Conservation (phyloP, 805 yeast genomes). For the Ogataea pini region DNA sequence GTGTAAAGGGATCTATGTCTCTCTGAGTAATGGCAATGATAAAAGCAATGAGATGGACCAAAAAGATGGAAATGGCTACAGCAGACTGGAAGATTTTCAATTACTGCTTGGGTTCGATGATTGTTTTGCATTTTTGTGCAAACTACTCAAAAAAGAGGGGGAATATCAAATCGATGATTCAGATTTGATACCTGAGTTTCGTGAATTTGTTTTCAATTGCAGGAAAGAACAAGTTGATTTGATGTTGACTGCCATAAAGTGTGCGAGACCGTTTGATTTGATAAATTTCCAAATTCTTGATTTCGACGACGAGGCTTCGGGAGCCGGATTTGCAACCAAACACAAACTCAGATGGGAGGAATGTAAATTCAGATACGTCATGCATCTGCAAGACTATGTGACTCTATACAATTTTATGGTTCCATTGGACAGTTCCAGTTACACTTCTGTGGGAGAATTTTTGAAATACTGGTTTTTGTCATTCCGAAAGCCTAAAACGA, state of each 20-base stretch:
- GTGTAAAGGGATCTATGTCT: conserved; percentile 7
- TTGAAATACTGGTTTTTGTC: conserved; percentile 21
- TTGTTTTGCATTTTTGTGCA: conserved; percentile 10
- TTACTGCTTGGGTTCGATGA: conserved; percentile 15
- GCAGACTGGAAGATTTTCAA: conserved; percentile 3
- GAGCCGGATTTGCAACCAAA: conserved; percentile 18
- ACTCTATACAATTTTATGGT: conserved; percentile 23
- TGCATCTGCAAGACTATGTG: conserved; percentile 22
- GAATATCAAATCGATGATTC: conserved; percentile 5
- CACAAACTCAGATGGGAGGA: conserved; percentile 15
- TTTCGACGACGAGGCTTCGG: conserved; percentile 16
- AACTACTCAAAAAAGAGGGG: conserved; percentile 8
- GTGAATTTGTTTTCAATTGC: conserved; percentile 11
- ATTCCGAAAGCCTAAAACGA: conserved; percentile 17
- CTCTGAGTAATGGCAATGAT: conserved; percentile 1
- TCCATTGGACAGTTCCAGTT: conserved; percentile 20
- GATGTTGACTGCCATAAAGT: conserved; percentile 7
- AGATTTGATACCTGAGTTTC: neutral
- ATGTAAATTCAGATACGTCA: conserved; percentile 16
- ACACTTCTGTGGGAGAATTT: conserved; percentile 13
- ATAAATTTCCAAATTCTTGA: conserved; percentile 23
- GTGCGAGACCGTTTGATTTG: conserved; percentile 19
- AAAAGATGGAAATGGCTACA: neutral
- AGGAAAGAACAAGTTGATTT: conserved; percentile 1
- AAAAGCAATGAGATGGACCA: neutral